Conservation (phyloP, 371 early-diverging fungal species). For the Syncephalastrum racemosum region DNA sequence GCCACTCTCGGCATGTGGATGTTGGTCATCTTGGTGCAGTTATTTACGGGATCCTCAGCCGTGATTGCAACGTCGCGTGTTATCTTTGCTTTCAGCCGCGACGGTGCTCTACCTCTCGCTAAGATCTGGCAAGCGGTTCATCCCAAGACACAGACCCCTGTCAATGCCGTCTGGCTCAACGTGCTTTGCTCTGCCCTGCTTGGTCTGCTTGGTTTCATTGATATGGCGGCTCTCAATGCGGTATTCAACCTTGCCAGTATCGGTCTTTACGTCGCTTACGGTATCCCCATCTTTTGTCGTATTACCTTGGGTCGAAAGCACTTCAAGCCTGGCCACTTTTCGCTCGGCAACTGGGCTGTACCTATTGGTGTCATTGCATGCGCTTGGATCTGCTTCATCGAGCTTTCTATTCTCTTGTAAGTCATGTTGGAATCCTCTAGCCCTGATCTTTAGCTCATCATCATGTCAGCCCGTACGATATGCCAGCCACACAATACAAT, state of each 20-base stretch:
- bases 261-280: constrained; percentile 57
- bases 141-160: constrained; percentile 32
- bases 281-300: constrained; percentile 28
- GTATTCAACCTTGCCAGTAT: constrained; percentile 62
- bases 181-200: constrained; percentile 46
- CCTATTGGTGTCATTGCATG: constrained; percentile 21
- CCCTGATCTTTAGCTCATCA: constrained; percentile 38
- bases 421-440: neutral
- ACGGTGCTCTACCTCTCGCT: constrained; percentile 1
- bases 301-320: constrained; percentile 18
- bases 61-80: constrained; percentile 10
- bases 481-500: constrained; percentile 33
- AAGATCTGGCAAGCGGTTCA: constrained; percentile 1
- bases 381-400: constrained; percentile 21
- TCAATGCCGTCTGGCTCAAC: constrained; percentile 59
- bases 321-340: constrained; percentile 21
- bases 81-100: neutral
- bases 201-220: constrained; percentile 41
- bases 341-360: constrained; percentile 15
- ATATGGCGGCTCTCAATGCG: constrained; percentile 53
- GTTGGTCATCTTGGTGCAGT: constrained; percentile 14
- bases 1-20: constrained; percentile 17
- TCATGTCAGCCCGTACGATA: constrained; percentile 44
- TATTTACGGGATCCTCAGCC: constrained; percentile 13
- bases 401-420: constrained; percentile 40